These are phyloP conservation scores for Extremus antarcticus DNA, from an alignment of 495 filamentous ascomycete species.

Conservation along the genomic window DNA sequence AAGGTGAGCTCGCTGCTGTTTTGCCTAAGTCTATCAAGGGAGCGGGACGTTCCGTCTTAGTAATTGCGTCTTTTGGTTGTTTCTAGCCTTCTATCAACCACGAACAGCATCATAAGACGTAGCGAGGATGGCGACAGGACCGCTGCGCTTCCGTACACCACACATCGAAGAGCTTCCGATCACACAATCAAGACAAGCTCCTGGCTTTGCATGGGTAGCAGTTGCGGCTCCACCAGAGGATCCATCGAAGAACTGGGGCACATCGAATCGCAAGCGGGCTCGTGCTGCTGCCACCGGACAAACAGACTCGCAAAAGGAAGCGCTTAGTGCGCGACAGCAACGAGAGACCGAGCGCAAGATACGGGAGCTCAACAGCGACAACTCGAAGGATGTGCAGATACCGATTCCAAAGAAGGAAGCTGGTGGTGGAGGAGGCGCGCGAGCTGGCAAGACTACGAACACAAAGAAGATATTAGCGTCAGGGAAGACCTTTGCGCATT, in stretches of 20 bases:
- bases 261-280: slow-evolving; percentile 52
- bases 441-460: slow-evolving; percentile 52
- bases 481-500: slow-evolving; percentile 85
- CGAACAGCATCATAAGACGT: no score
- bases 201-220: slow-evolving; percentile 82
- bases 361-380: slow-evolving; percentile 71
- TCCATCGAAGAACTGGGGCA: slow-evolving; percentile 41
- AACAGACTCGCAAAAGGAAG: slow-evolving; percentile 31
- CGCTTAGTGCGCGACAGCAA: slow-evolving; percentile 63
- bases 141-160: slow-evolving; percentile 39
- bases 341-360: slow-evolving; percentile 66
- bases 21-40: no score
- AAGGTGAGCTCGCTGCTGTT: no score
- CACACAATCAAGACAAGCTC: slow-evolving; percentile 53
- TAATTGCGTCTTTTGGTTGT: no score
- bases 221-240: slow-evolving; percentile 48
- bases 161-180: slow-evolving; percentile 65
- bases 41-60: no score
- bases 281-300: slow-evolving; percentile 23
- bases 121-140: slow-evolving; percentile 15
- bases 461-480: slow-evolving; percentile 85
- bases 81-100: no score
- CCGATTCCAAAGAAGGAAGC: slow-evolving; percentile 49
- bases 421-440: slow-evolving; percentile 8
- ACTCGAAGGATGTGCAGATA: slow-evolving; percentile 59